Evolutionary conservation across 768 basidiomycete genomes (phyloP).

Genomic region (Mycena alexandri): DNA sequence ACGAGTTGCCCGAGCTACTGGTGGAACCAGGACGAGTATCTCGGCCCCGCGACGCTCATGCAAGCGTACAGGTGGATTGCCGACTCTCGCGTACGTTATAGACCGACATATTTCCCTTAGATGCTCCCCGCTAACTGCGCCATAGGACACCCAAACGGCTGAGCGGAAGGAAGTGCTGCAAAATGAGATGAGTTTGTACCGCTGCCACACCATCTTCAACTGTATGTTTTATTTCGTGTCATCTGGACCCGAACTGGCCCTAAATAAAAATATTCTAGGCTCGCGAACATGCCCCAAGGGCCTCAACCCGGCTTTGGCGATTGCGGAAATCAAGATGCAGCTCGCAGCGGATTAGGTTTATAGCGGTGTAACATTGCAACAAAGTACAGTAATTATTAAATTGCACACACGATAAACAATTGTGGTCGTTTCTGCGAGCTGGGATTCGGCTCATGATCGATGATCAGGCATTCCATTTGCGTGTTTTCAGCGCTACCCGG

Average conservation of each 20-base stretch:
- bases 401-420: too few species aligned
- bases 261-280: conserved; percentile 54
- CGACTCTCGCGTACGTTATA: conserved; percentile 82
- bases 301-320: conserved; percentile 91
- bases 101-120: too few species aligned
- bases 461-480: too few species aligned
- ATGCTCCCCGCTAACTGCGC: too few species aligned
- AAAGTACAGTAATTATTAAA: too few species aligned
- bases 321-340: conserved; percentile 94
- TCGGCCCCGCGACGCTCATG: conserved; percentile 97
- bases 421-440: too few species aligned
- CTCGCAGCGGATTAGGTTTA: conserved; percentile 74
- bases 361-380: too few species aligned
- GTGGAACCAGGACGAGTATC: conserved; percentile 99
- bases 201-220: conserved; percentile 99
- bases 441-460: too few species aligned
- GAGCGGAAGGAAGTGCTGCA: conserved; percentile 93
- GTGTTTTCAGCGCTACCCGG: too few species aligned
- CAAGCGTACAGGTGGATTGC: conserved; percentile 99
- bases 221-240: conserved; percentile 60
- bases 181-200: conserved; percentile 96
- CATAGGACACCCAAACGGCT: conserved; percentile 79
- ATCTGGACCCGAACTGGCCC: not conserved
- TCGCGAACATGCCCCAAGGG: conserved; percentile 98
- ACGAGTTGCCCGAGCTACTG: conserved; percentile 98